Base-by-base conservation (phyloP, 768 basidiomycete species). In the Lactifluus volemus region DNA sequence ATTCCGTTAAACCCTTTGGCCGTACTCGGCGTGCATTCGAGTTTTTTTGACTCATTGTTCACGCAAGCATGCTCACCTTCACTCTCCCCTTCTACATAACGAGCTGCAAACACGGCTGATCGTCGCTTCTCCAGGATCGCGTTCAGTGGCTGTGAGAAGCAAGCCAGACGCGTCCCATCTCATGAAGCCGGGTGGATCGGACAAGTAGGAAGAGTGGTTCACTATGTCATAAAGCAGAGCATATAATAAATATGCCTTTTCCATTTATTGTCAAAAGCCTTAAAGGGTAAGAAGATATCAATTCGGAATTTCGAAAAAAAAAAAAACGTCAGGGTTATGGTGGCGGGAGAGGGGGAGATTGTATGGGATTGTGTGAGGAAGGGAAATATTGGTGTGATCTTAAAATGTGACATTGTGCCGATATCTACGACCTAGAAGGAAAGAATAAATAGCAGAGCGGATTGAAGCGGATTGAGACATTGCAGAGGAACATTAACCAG, bases 361-460 rank as follows among this genome's bases (percentile, higher is more conserved):
- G 49, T 41, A 5, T 34, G 49, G 9, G 55, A 5, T 34, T 34
- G 32, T 5, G 32, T 34, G 9, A 34, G 32, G 25, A 2, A 34
- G 32, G 32, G 32, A 34, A 34, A 34, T 34, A 34, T 34, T 5
- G 32, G 32, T 15, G 30, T 19, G 47, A 10, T 62, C 47, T 11
- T 53, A 34, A 25, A 63, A 58, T 11, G 59, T 54, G 38, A 47
- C 52, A n/a, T 12, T 53, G 48, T 42, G 61, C 52, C 56, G 61
- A 49, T 49, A 58, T 57, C 61, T 63, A 56, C 61, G 52, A 58
- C 61, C 29, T 47, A 50, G 36, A 51, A 47, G 44, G 14, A 19
- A 41, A 15, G 29, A 17, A 63, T 54, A 54, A 63, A 63, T 44
- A 58, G n/a, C 14, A 53, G 45, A 45, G 49, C 12, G 47, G 47